phyloP scores from a whole-genome alignment of 495 filamentous ascomycete species.

The Pyrenula aspistea region DNA sequence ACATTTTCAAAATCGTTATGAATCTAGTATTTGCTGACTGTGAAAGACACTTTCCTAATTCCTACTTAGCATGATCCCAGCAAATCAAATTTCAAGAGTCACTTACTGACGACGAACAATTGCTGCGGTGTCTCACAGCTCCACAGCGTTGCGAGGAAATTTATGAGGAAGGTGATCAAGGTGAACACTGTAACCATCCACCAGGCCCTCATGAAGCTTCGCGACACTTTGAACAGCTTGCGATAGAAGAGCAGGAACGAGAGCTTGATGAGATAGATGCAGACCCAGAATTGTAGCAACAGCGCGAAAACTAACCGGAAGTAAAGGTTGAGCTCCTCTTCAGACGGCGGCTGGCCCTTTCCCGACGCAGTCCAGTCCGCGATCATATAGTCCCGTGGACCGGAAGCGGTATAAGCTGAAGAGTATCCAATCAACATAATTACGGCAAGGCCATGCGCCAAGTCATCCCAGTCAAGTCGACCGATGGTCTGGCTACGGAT shows the following conservation, averaged over 20 bases:
- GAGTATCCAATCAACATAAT: conserved; percentile 5
- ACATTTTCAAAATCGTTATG: too few relatives aligned
- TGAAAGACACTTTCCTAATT: too few relatives aligned
- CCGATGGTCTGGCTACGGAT: conserved; percentile 5
- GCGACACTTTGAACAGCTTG: conserved; percentile 5
- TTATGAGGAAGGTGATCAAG: conserved; percentile 5
- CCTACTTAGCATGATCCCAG: too few relatives aligned
- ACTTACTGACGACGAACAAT: too few relatives aligned
- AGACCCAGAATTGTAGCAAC: conserved; percentile 6
- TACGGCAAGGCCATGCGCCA: conserved; percentile 4
- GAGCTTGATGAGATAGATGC: conserved; percentile 5
- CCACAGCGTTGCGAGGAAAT: conserved; percentile 2
- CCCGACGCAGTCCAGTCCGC: conserved; percentile 1
- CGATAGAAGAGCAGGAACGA: conserved; percentile 9
- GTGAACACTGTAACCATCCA: conserved; percentile 4
- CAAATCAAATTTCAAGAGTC: too few relatives aligned
- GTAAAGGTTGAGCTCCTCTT: too few relatives aligned
- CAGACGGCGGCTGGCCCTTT: too few relatives aligned
- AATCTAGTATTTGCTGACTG: too few relatives aligned
- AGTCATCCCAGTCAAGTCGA: conserved; percentile 6
- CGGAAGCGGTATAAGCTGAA: conserved; percentile 2
- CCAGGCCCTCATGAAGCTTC: conserved; percentile 3
- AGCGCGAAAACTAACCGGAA: conserved; percentile 2
- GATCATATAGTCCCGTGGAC: conserved; percentile 4
- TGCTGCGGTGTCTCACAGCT: too few relatives aligned